Percentiles rank a stretch among this genome's conserved stretches.
Conservation (phyloP, 2,329 filamentous ascomycete genomes). For the Exophiala calicioides region DNA sequence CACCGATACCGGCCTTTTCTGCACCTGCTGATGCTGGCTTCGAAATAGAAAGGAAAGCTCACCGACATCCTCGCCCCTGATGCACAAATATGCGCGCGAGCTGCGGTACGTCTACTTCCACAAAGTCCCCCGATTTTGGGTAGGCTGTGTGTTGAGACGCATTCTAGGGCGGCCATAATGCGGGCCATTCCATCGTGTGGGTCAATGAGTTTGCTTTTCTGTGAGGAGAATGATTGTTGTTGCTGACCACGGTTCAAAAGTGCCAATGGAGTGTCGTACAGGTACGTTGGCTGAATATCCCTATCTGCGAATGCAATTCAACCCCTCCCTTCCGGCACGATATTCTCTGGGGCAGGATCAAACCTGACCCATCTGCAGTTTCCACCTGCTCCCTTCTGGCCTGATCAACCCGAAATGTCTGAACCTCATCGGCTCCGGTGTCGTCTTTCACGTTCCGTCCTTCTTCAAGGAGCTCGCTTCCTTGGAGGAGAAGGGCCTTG, state of each 20-base stretch:
- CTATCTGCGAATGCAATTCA: too few relatives aligned
- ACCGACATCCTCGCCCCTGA: slow-evolving; percentile 51
- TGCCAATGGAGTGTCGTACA: too few relatives aligned
- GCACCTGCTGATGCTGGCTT: too few relatives aligned
- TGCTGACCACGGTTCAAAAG: too few relatives aligned
- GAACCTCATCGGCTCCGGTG: slow-evolving; percentile 51
- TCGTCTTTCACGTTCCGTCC: slow-evolving; percentile 49
- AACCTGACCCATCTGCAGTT: slow-evolving; percentile 53
- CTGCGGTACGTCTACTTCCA: slow-evolving; percentile 44
- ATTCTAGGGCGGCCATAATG: slow-evolving; percentile 52
- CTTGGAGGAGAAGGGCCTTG: slow-evolving; percentile 47
- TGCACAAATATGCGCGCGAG: too few relatives aligned
- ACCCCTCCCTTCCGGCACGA: too few relatives aligned
- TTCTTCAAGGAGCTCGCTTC: slow-evolving; percentile 51
- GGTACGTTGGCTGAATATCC: too few relatives aligned
- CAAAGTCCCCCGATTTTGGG: too few relatives aligned
- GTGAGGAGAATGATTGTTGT: too few relatives aligned
- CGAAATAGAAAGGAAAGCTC: slow-evolving; percentile 54
- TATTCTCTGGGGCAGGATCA: too few relatives aligned
- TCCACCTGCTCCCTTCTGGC: slow-evolving; percentile 51
- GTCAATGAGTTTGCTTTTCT: slow-evolving; percentile 46
- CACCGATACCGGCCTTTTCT: too few relatives aligned
- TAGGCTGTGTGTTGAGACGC: slow-evolving; percentile 50
- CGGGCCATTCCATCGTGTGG: slow-evolving; percentile 52
- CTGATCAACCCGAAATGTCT: slow-evolving; percentile 47